Evolutionary conservation across 352 stramenopile species (phyloP).

Genomic region (Hyaloperonospora brassicae): DNA sequence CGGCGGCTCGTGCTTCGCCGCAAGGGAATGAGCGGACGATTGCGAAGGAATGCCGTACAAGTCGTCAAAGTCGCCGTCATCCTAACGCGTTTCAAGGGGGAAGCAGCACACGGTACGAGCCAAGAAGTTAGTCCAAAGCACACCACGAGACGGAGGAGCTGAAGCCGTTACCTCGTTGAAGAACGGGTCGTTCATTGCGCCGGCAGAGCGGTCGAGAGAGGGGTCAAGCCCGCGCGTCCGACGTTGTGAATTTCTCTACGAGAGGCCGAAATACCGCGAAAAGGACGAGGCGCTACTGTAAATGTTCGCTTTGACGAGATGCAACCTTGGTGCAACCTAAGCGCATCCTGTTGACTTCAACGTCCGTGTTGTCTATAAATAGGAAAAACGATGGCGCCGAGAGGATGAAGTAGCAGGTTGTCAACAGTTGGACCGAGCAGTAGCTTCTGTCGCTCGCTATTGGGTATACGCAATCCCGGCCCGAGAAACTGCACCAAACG

Average conservation of each 20-base stretch:
- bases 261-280: conserved; percentile 4
- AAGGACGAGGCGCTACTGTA: neutral
- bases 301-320: conserved; percentile 1
- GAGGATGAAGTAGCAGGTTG: too few relatives aligned
- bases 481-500: too few relatives aligned
- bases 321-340: conserved; percentile 12
- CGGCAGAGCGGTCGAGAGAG: too few relatives aligned
- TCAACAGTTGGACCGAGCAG: too few relatives aligned
- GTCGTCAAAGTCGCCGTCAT: conserved; percentile 74
- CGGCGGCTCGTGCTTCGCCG: conserved; percentile 1
- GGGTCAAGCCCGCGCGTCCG: too few relatives aligned
- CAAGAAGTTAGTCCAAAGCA: conserved; percentile 1
- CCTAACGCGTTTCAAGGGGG: conserved; percentile 20
- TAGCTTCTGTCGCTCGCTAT: too few relatives aligned
- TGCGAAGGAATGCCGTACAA: conserved; percentile 37
- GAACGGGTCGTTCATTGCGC: conserved; percentile 32
- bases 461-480: too few relatives aligned
- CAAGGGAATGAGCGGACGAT: conserved; percentile 1
- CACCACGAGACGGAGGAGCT: neutral
- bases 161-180: conserved; percentile 23
- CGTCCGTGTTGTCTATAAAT: too few relatives aligned
- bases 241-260: conserved; percentile 7
- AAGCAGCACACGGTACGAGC: conserved; percentile 6
- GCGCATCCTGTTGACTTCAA: too few relatives aligned
- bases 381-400: too few relatives aligned